Evolutionary conservation across 495 filamentous ascomycete genomes (phyloP).

Genomic region (Penicillium canariense): DNA sequence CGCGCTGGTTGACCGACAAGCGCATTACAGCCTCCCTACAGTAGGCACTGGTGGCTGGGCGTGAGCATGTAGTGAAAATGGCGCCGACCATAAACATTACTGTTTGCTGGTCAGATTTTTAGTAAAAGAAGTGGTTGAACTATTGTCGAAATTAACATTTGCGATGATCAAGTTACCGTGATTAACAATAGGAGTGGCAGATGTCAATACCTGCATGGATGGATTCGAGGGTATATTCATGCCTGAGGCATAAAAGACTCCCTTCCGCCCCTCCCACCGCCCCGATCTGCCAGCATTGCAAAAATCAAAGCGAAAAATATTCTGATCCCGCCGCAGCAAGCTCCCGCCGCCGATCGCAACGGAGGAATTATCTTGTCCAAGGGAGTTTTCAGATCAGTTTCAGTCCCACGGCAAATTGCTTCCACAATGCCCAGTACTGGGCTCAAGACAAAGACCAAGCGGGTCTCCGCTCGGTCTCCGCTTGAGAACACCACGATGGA

Average conservation of each 20-base stretch:
- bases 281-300: constrained; percentile 23
- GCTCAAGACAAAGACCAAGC: constrained; percentile 38
- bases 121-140: too few species aligned
- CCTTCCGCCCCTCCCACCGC: constrained; percentile 22
- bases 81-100: too few species aligned
- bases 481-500: constrained; percentile 23
- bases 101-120: too few species aligned
- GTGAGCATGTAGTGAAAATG: too few species aligned
- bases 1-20: too few species aligned
- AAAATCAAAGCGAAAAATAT: constrained; percentile 34
- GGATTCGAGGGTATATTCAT: neutral
- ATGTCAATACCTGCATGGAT: too few species aligned
- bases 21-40: too few species aligned
- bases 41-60: too few species aligned
- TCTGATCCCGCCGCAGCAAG: constrained; percentile 25
- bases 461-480: constrained; percentile 23
- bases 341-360: constrained; percentile 12
- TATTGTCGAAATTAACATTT: too few species aligned
- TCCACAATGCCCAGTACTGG: constrained; percentile 31
- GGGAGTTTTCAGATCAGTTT: neutral
- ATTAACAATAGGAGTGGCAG: too few species aligned
- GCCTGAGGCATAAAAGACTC: constrained; percentile 2
- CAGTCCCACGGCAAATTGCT: neutral
- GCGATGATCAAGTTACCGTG: too few species aligned
- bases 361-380: constrained; percentile 9